Conservation (phyloP, 2,329 filamentous ascomycete genomes). For the Orbilia brochopaga region DNA sequence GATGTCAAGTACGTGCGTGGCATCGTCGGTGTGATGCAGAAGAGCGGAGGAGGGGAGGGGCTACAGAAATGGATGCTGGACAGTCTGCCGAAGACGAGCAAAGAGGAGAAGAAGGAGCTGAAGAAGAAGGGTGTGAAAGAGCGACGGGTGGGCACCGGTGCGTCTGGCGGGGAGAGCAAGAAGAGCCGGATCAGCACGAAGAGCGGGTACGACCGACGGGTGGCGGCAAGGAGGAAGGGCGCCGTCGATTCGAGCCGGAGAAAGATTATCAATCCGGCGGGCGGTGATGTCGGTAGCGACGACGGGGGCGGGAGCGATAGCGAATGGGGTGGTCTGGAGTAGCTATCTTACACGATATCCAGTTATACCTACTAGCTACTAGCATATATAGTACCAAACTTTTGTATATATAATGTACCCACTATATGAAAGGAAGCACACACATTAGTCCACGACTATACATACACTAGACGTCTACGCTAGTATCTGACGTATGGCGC, state of each 20-base stretch:
- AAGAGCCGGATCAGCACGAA: constrained; percentile 79
- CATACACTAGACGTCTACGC: too few relatives aligned
- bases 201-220: constrained; percentile 74
- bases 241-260: constrained; percentile 69
- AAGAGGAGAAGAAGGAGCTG: constrained; percentile 81
- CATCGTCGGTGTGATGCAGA: constrained; percentile 93
- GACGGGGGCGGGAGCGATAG: constrained; percentile 18
- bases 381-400: too few relatives aligned
- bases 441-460: too few relatives aligned
- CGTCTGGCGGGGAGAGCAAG: constrained; percentile 57
- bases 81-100: constrained; percentile 79
- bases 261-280: too few relatives aligned
- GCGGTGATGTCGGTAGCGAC: not conserved
- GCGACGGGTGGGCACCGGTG: constrained; percentile 27
- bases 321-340: constrained; percentile 44
- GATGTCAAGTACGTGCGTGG: constrained; percentile 89
- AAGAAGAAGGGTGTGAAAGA: constrained; percentile 64
- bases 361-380: not conserved
- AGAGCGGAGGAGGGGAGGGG: constrained; percentile 63
- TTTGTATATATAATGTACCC: too few relatives aligned
- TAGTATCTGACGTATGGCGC: too few relatives aligned
- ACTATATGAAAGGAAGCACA: too few relatives aligned
- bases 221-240: constrained; percentile 70
- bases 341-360: not conserved
- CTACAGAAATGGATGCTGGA: constrained; percentile 88